These are phyloP conservation scores for Mycena alexandri DNA, from an alignment of 768 basidiomycete genomes.

Conservation along the genomic window DNA sequence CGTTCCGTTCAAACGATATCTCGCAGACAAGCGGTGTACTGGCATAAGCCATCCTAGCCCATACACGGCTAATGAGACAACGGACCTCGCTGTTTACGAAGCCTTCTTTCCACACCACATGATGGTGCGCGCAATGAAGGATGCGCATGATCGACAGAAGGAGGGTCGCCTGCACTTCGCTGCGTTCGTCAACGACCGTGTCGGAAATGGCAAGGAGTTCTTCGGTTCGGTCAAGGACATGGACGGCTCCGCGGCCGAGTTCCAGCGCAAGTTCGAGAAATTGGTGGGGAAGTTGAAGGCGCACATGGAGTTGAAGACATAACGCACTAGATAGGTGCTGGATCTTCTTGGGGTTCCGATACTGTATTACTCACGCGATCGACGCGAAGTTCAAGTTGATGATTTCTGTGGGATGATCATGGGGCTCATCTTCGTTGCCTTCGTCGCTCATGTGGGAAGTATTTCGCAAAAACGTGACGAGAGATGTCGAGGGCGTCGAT, in stretches of 20 bases:
- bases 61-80: conserved; percentile 20
- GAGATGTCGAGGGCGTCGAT: no score
- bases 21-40: conserved; percentile 3
- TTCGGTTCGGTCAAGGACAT: conserved; percentile 18
- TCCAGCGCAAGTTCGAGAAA: conserved; percentile 1
- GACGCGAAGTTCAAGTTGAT: no score
- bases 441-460: no score
- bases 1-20: conserved; percentile 9
- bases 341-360: no score
- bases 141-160: conserved; percentile 3
- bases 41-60: not conserved
- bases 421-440: no score
- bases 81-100: conserved; percentile 4
- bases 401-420: no score
- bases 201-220: conserved; percentile 12
- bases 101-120: not conserved
- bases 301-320: conserved; percentile 13
- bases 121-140: not conserved
- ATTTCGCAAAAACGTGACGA: no score
- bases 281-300: conserved; percentile 12
- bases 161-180: conserved; percentile 22
- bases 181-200: conserved; percentile 6
- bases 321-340: no score
- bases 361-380: no score
- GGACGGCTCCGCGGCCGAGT: conserved; percentile 5